A percentile compares a stretch with the other conserved stretches of the same genome.
Conservation (phyloP, 2,329 filamentous ascomycete genomes). For the Hymenoscyphus repandus region DNA sequence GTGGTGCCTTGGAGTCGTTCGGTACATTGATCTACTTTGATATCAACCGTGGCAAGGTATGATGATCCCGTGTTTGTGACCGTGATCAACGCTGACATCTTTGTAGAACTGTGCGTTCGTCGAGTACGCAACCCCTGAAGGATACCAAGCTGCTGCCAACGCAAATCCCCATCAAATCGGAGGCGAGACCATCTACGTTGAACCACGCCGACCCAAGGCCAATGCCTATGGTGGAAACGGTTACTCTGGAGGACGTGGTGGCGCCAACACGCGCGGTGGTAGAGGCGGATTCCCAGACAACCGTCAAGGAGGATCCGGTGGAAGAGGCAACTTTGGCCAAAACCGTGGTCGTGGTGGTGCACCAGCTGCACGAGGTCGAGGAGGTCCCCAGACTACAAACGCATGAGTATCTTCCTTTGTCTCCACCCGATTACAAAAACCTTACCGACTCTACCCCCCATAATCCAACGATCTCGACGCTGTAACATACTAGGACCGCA, state of each 20-base stretch:
- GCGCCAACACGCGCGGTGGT: conserved; percentile 56
- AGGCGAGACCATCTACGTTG: conserved; percentile 76
- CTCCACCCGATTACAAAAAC: conserved; percentile 8
- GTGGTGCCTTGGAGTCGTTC: conserved; percentile 63
- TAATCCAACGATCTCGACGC: conserved; percentile 12
- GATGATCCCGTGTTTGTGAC: conserved; percentile 40
- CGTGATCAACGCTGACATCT: conserved; percentile 10
- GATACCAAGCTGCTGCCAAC: conserved; percentile 75
- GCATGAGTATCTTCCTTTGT: conserved; percentile 12
- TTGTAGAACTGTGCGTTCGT: conserved; percentile 91
- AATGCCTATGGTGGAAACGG: conserved; percentile 66
- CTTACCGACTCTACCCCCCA: conserved; percentile 8
- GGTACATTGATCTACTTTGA: conserved; percentile 70
- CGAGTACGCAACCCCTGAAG: conserved; percentile 77
- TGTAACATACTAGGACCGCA: conserved; percentile 20
- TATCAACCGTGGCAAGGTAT: conserved; percentile 79
- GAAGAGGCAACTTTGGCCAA: conserved; percentile 35
- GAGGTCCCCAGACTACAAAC: conserved; percentile 27
- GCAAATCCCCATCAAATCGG: conserved; percentile 84
- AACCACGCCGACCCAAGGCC: conserved; percentile 78
- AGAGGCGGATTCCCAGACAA: conserved; percentile 61
- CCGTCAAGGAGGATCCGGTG: conserved; percentile 35
- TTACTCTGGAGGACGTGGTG: conserved; percentile 58
- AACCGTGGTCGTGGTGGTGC: conserved; percentile 61
- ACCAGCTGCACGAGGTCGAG: conserved; percentile 58